Evolutionary conservation across 106 monocot species (phyloP), one percentile per base, ranked within the genome.

Genomic region (Alisma plantagoaquatica): DNA sequence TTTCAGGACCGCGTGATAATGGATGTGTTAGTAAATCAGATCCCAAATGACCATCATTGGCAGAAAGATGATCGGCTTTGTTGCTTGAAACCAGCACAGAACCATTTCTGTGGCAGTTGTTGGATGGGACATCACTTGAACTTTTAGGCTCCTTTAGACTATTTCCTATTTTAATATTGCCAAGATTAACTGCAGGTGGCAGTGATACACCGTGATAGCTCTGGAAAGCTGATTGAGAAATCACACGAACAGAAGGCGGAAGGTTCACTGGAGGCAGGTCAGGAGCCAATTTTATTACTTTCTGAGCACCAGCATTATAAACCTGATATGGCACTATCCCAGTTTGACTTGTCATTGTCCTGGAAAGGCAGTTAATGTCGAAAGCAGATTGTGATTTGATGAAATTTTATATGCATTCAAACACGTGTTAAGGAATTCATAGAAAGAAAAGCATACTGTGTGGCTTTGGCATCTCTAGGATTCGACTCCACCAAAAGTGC

Each of bases 261-360:
- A 98, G 96, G 69, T 89, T 89, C 21, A 89, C 84, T 38, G 96
- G 84, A 76, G 96, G 89, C 53, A 98, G 74, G 41, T 73, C 82
- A 43, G 96, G 96, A 23, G 96, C 89, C 50, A 98, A 76, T 67
- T 89, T 98, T 26, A 98, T 84, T 23, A 98, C 59, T 18, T 72
- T 52, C 21, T 51, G 23, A 45, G 64, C 67, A 67, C 65, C 75
- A 32, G 54, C 59, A 58, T 68, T 75, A 31, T 51, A 57, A 16
- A 53, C 51, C 53, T 48, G 65, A 18, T 35, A 73, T 51, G 79
- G 41, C 32, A 59, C 68, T 24, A 10, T 35, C 6, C 35, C 6
- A 7, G 45, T 23, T 43, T 52, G 55, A 50, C 38, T 53, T 29
- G 60, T 54, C 18, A 54, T 33, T 33, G 73, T 18, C 53, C 57